These are phyloP conservation scores for Sclerotinia minor DNA, from an alignment of 2,329 filamentous ascomycete genomes.

Conservation along the genomic window DNA sequence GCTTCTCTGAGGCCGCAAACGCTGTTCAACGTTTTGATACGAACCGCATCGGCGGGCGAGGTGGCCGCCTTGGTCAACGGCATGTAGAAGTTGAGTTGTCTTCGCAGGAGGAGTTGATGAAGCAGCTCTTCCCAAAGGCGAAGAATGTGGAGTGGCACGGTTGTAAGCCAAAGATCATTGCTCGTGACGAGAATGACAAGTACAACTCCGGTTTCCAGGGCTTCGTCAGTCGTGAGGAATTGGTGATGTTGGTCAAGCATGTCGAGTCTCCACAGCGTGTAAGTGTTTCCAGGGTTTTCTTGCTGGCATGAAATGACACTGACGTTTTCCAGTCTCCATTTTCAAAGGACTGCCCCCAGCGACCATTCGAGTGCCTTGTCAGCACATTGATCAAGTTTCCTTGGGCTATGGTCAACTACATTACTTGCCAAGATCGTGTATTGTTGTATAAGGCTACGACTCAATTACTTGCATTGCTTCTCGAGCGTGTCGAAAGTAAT, in stretches of 20 bases:
- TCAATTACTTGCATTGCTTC: slow-evolving; percentile 51
- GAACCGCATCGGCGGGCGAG: slow-evolving; percentile 44
- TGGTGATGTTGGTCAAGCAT: slow-evolving; percentile 64
- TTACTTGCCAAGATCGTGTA: slow-evolving; percentile 59
- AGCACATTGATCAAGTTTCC: slow-evolving; percentile 56
- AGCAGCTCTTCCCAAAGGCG: slow-evolving; percentile 60
- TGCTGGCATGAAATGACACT: slow-evolving; percentile 13
- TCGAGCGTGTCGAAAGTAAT: slow-evolving; percentile 45
- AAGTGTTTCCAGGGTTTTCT: slow-evolving; percentile 41
- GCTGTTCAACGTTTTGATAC: slow-evolving; percentile 52
- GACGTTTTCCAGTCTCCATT: slow-evolving; percentile 54
- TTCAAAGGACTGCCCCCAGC: slow-evolving; percentile 60
- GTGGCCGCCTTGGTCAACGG: slow-evolving; percentile 56
- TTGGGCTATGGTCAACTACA: slow-evolving; percentile 57
- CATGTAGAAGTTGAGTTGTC: slow-evolving; percentile 58
- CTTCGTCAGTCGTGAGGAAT: slow-evolving; percentile 62
- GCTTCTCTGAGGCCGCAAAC: slow-evolving; percentile 53
- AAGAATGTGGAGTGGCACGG: slow-evolving; percentile 58
- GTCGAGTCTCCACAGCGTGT: slow-evolving; percentile 63
- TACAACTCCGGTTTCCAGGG: slow-evolving; percentile 56
- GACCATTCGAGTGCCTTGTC: slow-evolving; percentile 65
- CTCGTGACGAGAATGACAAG: slow-evolving; percentile 42
- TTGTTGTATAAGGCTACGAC: slow-evolving; percentile 53
- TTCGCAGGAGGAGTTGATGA: slow-evolving; percentile 58
- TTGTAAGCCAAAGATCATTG: slow-evolving; percentile 46